Evolutionary conservation across 1,284 basidiomycete species (phyloP), one percentile per base, ranked within the genome.

Genomic region (Sanghuangporus weigelae): DNA sequence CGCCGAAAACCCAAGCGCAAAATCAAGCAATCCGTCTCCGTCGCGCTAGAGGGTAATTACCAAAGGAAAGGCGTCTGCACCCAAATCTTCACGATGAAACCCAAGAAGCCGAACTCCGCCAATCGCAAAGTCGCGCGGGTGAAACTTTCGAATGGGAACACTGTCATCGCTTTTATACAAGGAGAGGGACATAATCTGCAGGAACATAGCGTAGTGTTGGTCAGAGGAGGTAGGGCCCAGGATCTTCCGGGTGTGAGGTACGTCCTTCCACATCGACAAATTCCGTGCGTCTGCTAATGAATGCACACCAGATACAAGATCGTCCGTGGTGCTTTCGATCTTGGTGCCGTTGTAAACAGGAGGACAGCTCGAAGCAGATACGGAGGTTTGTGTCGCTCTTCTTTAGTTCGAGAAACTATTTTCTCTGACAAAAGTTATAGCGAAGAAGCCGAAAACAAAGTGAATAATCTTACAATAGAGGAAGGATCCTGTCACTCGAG

Each of bases 31-130:
- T 81, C 87, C 21, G 87, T 84, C 71, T 86, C 93, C 4, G 95
- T 95, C 0, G 84, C 95, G 10, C 83, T 98, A 26, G 79, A 90
- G 66, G 79, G 75, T 38, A 89, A 84, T 72, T 91, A 89, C 11
- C 95, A 97, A 77, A 87, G 87, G 70, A 97, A 96, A 74, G 95
- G 92, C 42, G 94, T 98, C 64, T 92, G 93, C 73, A 85, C 88
- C 36, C 86, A 89, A 68, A 86, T 98, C 26, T 90, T 91, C 75
- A 92, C 87, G 53, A 84, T 82, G 69, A 95, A 92, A 73, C 97
- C 97, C 26, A 98, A 96, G 81, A 99, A 99, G 75, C 97, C 97
- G 68, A 99, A 99, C 78, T 99, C 96, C 49, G 96, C 96, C 51
- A 95, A 98, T 72, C 92, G 97, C 67, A 99, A 98, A 79, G 93